A percentile compares a stretch with the other conserved stretches of the same genome.
Evolutionary conservation across 129 eudicot species (phyloP).

Genomic region (Helichrysum umbraculigerum): DNA sequence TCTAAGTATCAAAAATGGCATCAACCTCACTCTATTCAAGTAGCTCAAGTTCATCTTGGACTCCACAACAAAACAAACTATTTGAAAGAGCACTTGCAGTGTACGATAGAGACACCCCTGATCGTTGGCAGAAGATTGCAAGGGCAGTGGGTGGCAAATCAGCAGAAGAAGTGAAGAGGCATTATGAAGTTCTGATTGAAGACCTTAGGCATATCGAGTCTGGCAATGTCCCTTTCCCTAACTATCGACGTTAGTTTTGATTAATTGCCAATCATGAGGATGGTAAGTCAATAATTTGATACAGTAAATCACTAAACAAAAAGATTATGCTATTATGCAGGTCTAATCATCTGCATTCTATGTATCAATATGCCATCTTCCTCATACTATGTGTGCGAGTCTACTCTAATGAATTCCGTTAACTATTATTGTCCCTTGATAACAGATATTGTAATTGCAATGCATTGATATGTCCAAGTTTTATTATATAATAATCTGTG

Average conservation of each 20-base stretch:
- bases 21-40: constrained; percentile 58
- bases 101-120: constrained; percentile 76
- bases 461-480: constrained; percentile 9
- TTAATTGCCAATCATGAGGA: background rate
- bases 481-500: background rate
- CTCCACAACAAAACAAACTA: constrained; percentile 65
- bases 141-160: constrained; percentile 82
- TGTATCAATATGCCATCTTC: background rate
- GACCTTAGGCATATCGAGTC: constrained; percentile 76
- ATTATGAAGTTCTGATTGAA: constrained; percentile 74
- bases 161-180: constrained; percentile 80
- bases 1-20: constrained; percentile 44
- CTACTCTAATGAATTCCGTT: background rate
- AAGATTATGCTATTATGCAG: background rate
- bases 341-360: background rate
- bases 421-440: constrained; percentile 10
- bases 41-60: constrained; percentile 64
- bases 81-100: constrained; percentile 79
- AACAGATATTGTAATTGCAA: constrained; percentile 7
- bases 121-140: constrained; percentile 87
- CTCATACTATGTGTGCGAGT: background rate
- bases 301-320: background rate
- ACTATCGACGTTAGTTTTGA: constrained; percentile 38
- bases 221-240: constrained; percentile 71
- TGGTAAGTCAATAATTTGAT: constrained; percentile 29